phyloP scores from a whole-genome alignment of 345 rosid genomes.

The Euphorbia peplus region DNA sequence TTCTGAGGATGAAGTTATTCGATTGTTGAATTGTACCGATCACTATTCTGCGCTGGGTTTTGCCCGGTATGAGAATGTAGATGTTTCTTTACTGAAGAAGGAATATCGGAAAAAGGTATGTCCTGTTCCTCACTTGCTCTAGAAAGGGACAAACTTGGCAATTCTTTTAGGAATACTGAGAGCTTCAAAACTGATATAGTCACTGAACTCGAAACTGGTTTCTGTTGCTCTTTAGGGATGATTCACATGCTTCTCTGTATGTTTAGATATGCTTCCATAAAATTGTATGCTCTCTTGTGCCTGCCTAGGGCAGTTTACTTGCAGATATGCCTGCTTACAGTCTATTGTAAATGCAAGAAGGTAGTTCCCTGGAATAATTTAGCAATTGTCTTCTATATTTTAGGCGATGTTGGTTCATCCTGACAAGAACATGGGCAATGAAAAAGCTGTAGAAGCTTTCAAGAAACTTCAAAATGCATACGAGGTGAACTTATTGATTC shows the following conservation, averaged over 20 bases:
- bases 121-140: constrained; percentile 16
- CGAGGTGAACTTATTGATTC: constrained; percentile 50
- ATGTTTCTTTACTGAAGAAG: constrained; percentile 63
- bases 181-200: neutral
- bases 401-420: constrained; percentile 99
- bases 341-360: neutral
- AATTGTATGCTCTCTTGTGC: neutral
- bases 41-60: constrained; percentile 83
- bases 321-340: constrained; percentile 1
- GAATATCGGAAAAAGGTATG: constrained; percentile 93
- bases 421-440: constrained; percentile 97
- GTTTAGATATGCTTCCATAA: neutral
- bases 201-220: neutral
- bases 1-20: constrained; percentile 80
- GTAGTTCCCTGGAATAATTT: constrained; percentile 7
- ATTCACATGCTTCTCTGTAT: neutral
- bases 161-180: constrained; percentile 2
- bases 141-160: neutral
- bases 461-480: constrained; percentile 98
- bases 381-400: constrained; percentile 17
- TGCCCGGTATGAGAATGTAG: constrained; percentile 59
- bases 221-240: neutral
- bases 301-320: neutral
- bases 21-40: constrained; percentile 75
- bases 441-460: constrained; percentile 98